These are phyloP conservation scores for Kingdonia uniflora DNA, from an alignment of 164 flowering plant genomes.

Conservation along the genomic window DNA sequence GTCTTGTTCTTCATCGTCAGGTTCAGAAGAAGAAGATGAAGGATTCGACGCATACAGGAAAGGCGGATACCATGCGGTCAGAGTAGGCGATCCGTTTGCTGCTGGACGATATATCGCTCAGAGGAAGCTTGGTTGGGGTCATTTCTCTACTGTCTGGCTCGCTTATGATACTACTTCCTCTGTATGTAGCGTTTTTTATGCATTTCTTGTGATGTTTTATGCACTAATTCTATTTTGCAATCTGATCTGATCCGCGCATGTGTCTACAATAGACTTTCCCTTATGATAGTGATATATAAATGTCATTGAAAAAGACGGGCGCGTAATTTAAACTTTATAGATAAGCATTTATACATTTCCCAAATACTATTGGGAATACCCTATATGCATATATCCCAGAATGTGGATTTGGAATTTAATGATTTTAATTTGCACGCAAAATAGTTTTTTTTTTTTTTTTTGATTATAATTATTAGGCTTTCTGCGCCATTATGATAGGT, in stretches of 20 bases:
- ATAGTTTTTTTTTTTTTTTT: slow-evolving; percentile 6
- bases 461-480: background rate
- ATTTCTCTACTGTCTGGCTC: slow-evolving; percentile 98
- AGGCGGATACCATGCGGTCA: slow-evolving; percentile 90
- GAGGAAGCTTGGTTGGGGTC: slow-evolving; percentile 96
- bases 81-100: slow-evolving; percentile 75
- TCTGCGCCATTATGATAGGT: too few species aligned
- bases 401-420: background rate
- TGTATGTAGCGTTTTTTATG: background rate
- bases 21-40: slow-evolving; percentile 77
- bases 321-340: too few species aligned
- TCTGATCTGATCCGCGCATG: too few species aligned
- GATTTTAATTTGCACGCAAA: background rate
- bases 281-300: too few species aligned
- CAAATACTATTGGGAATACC: too few species aligned
- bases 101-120: slow-evolving; percentile 80
- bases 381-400: too few species aligned
- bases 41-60: slow-evolving; percentile 77
- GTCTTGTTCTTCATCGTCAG: slow-evolving; percentile 77
- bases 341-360: too few species aligned
- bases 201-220: background rate
- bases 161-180: slow-evolving; percentile 50
- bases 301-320: too few species aligned
- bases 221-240: too few species aligned
- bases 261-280: too few species aligned